phyloP scores from a whole-genome alignment of 129 eudicot species.

The Flaveria trinervia region DNA sequence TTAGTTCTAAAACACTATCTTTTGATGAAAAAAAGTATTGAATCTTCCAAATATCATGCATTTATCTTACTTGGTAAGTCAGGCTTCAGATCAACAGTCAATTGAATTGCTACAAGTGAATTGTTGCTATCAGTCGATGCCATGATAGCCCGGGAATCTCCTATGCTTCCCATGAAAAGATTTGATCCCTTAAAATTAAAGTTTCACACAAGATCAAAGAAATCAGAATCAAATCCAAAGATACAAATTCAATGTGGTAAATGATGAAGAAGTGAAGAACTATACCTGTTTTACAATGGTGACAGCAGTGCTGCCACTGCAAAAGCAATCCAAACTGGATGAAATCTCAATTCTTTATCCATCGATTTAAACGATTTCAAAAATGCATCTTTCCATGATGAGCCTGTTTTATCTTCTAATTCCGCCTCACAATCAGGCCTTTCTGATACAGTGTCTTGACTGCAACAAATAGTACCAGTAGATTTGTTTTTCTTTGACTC shows the following conservation, averaged over 20 bases:
- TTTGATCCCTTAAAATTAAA: constrained; percentile 31
- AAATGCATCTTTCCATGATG: constrained; percentile 84
- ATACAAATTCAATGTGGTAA: not conserved
- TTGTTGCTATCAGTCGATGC: constrained; percentile 30
- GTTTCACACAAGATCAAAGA: constrained; percentile 1
- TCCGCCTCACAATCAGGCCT: constrained; percentile 62
- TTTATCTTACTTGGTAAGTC: constrained; percentile 77
- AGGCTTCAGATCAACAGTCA: constrained; percentile 69
- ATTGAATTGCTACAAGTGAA: constrained; percentile 34
- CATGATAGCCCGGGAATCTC: constrained; percentile 37
- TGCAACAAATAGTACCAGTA: constrained; percentile 55
- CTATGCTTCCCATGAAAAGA: constrained; percentile 41
- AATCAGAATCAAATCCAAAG: constrained; percentile 12
- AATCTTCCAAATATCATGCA: not conserved
- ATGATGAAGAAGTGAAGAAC: not conserved
- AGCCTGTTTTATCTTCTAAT: constrained; percentile 49
- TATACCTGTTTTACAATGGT: constrained; percentile 86
- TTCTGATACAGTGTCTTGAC: constrained; percentile 49
- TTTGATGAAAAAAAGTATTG: not conserved
- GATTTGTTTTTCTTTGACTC: constrained; percentile 62
- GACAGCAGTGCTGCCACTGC: constrained; percentile 99
- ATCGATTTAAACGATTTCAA: constrained; percentile 79
- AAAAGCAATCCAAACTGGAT: constrained; percentile 86
- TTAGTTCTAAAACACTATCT: not conserved
- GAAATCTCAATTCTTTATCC: constrained; percentile 93